Conservation (phyloP, 1,139 yeast species). For the Yamadazyma taylorii region DNA sequence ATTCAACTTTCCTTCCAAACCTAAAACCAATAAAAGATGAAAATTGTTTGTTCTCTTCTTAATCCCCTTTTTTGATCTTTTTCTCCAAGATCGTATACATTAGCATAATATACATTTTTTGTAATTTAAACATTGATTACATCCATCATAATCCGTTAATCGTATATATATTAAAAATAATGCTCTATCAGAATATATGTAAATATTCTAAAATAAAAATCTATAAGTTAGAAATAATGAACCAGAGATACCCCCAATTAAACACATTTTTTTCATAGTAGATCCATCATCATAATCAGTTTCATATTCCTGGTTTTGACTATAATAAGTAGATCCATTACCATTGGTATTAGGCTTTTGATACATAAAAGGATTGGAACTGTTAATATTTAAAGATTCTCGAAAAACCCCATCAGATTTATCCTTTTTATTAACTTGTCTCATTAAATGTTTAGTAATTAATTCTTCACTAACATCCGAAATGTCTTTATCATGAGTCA, state of each 20-base stretch:
- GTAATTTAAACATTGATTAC: conserved; percentile 9
- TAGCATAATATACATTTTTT: conserved; percentile 9
- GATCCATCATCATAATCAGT: conserved; percentile 23
- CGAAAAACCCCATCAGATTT: conserved; percentile 8
- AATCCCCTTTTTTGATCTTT: conserved; percentile 1
- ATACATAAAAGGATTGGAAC: conserved; percentile 33
- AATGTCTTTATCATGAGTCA: conserved; percentile 31
- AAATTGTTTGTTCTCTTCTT: not conserved
- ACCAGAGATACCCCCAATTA: conserved; percentile 36
- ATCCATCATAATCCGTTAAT: not conserved
- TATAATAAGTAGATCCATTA: conserved; percentile 2
- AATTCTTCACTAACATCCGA: conserved; percentile 40
- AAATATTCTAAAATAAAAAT: conserved; percentile 12
- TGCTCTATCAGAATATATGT: too few relatives aligned
- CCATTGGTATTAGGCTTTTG: conserved; percentile 20
- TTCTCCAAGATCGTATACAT: conserved; percentile 6
- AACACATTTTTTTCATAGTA: conserved; percentile 22
- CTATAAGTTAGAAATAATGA: conserved; percentile 29
- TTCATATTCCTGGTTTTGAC: conserved; percentile 7
- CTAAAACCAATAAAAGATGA: too few relatives aligned
- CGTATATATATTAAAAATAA: too few relatives aligned
- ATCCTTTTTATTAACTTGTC: conserved; percentile 33
- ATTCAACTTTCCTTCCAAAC: not conserved
- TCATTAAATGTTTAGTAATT: conserved; percentile 44
- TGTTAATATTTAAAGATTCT: conserved; percentile 10